A percentile compares a stretch with the other conserved stretches of the same genome.
Conservation (phyloP, 2,329 filamentous ascomycete genomes). For the Fusarium phyllophilum region DNA sequence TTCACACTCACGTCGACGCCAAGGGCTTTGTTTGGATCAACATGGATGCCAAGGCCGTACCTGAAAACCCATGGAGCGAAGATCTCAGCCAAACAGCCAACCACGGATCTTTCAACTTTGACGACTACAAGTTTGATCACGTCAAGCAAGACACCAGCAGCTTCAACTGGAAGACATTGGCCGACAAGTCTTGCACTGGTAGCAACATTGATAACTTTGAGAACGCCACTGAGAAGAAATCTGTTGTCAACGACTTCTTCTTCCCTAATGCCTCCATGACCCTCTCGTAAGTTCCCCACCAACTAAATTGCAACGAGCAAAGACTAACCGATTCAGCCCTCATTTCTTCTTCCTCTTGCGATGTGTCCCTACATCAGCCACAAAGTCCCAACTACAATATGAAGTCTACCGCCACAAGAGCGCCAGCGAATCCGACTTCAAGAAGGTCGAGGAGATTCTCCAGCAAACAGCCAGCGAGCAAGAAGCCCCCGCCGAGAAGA, state of each 20-base stretch:
- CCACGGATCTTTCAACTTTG: slow-evolving; percentile 57
- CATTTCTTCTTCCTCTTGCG: slow-evolving; percentile 31
- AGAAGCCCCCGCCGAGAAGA: slow-evolving; percentile 21
- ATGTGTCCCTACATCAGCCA: slow-evolving; percentile 23
- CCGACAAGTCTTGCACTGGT: slow-evolving; percentile 37
- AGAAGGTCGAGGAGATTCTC: slow-evolving; percentile 14
- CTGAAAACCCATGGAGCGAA: slow-evolving; percentile 60
- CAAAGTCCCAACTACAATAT: slow-evolving; percentile 20
- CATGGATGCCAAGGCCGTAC: slow-evolving; percentile 58
- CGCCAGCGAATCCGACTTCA: slow-evolving; percentile 25
- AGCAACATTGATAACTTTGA: slow-evolving; percentile 51
- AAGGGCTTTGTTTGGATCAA: slow-evolving; percentile 69
- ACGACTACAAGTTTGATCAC: slow-evolving; percentile 66
- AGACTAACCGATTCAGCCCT: slow-evolving; percentile 47
- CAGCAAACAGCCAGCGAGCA: slow-evolving; percentile 18
- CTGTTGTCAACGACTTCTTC: slow-evolving; percentile 31
- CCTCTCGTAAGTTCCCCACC: slow-evolving; percentile 56
- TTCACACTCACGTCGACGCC: slow-evolving; percentile 63
- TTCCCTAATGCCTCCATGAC: slow-evolving; percentile 37
- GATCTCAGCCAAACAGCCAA: slow-evolving; percentile 55
- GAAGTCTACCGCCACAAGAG: slow-evolving; percentile 33
- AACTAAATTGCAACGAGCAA: slow-evolving; percentile 51
- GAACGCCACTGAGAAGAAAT: slow-evolving; percentile 8
- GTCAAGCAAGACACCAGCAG: slow-evolving; percentile 63
- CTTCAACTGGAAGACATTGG: slow-evolving; percentile 69